Percentiles rank a stretch among this genome's conserved stretches.
Conservation (phyloP, 2,329 filamentous ascomycete species). For the Hymenoscyphus occultus region DNA sequence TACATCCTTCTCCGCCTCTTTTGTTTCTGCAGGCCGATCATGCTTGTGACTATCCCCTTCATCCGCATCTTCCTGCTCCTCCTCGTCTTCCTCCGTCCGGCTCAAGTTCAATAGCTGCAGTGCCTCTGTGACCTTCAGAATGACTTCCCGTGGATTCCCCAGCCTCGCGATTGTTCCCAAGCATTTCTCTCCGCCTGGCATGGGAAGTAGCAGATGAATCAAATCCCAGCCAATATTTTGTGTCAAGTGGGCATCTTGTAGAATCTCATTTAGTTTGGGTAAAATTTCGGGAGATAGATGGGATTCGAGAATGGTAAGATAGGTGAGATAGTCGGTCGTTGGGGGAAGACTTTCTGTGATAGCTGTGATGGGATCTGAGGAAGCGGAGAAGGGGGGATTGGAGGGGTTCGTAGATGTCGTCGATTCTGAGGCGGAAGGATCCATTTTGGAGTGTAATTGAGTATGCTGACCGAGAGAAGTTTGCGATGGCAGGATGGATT, state of each 20-base stretch:
- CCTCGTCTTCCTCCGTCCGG: slow-evolving; percentile 41
- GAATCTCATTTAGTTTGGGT: slow-evolving; percentile 63
- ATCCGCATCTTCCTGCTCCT: slow-evolving; percentile 23
- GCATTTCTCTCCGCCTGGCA: slow-evolving; percentile 67
- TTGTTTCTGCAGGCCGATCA: slow-evolving; percentile 14
- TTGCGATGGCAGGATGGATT: background rate
- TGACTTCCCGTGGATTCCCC: slow-evolving; percentile 78
- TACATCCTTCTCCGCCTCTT: background rate
- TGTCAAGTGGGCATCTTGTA: slow-evolving; percentile 66
- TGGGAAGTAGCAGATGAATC: slow-evolving; percentile 68
- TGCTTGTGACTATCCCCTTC: slow-evolving; percentile 18
- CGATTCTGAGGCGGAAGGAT: background rate
- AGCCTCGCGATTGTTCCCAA: slow-evolving; percentile 71
- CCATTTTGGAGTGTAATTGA: background rate
- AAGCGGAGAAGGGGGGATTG: background rate
- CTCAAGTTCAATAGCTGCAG: slow-evolving; percentile 57
- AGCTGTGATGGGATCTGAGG: slow-evolving; percentile 29
- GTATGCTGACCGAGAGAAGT: background rate
- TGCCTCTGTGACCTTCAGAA: slow-evolving; percentile 75
- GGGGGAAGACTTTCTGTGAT: slow-evolving; percentile 43
- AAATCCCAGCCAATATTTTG: slow-evolving; percentile 82
- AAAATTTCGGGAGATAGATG: slow-evolving; percentile 66
- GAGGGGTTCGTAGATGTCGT: background rate
- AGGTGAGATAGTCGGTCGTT: slow-evolving; percentile 66
- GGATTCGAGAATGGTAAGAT: slow-evolving; percentile 74